Evolutionary conservation across 148 eudicot genomes (phyloP), one percentile per base, ranked within the genome.

Genomic region (Silene uniflora): DNA sequence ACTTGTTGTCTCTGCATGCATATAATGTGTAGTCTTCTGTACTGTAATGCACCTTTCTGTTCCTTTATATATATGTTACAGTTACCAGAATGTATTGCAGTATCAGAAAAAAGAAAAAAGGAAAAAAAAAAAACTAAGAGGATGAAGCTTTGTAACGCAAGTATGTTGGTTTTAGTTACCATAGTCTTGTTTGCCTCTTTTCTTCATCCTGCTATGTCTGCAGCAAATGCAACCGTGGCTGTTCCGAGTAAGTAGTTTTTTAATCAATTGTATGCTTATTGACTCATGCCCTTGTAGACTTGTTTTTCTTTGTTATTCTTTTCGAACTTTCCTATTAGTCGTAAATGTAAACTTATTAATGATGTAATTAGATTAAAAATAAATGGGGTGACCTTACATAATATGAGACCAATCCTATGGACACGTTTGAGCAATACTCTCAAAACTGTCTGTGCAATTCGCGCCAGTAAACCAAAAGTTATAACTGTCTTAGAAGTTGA

Each of bases 141-240:
- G 54, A 87, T 78, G 87, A 84, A 87, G 81, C 56, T 78, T 44
- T 32, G 23, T 76, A 54, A 80, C 3, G 79, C 81, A 80, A 72
- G 24, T 52, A 11, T 82, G 29, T 73, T 85, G 13, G 39, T 87
- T 6, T n/a, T 19, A 42, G 71, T 49, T 66, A 72, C 76, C 25
- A 66, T 84, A 21, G 56, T 80, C 68, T 78, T 82, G 54, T 17
- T 61, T 76, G 62, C 75, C 59, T 78, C 82, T 44, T 55, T 84
- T 54, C 75, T 80, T 35, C 80, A 83, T 22, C 81, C 80, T 2
- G 35, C 79, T 73, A 69, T 78, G 82, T 84, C 86, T 63, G 10
- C 78, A 77, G 78, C 77, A 59, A 73, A 66, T 66, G 44, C 22
- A 58, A 42, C 54, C 6, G 68, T 25, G 14, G n/a, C 73, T 22